Conservation (phyloP, 768 basidiomycete species). For the Pisolithus orientalis region DNA sequence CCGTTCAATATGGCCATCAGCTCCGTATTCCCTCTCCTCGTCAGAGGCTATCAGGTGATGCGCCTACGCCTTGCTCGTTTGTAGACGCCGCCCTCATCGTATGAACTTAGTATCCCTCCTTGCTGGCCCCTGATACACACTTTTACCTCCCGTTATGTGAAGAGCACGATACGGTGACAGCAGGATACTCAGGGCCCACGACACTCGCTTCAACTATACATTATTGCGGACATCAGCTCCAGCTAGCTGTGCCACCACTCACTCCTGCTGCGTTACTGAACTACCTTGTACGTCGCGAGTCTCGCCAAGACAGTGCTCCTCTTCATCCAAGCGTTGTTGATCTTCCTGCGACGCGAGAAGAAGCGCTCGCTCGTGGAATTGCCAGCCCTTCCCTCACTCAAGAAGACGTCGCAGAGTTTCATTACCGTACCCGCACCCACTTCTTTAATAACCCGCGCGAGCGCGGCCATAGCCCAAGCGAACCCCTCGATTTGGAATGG, state of each 20-base stretch:
- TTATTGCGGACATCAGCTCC: slow-evolving; percentile 37
- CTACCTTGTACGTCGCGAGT: slow-evolving; percentile 32
- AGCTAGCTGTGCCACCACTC: slow-evolving; percentile 35
- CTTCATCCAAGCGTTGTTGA: slow-evolving; percentile 15
- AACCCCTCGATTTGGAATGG: slow-evolving; percentile 42
- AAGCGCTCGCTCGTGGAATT: slow-evolving; percentile 24
- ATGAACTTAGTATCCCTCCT: slow-evolving; percentile 32
- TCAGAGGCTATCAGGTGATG: slow-evolving; percentile 37
- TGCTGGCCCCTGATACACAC: slow-evolving; percentile 39
- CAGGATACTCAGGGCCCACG: slow-evolving; percentile 27
- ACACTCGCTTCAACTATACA: slow-evolving; percentile 28
- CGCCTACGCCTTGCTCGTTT: not conserved
- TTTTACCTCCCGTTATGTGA: slow-evolving; percentile 36
- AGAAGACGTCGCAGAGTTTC: slow-evolving; percentile 37
- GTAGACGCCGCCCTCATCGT: slow-evolving; percentile 4
- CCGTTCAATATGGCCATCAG: slow-evolving; percentile 23
- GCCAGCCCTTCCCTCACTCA: slow-evolving; percentile 28
- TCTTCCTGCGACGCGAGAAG: slow-evolving; percentile 32
- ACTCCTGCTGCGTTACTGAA: slow-evolving; percentile 35
- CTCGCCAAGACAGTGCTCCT: slow-evolving; percentile 23
- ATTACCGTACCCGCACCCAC: slow-evolving; percentile 29
- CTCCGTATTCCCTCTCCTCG: slow-evolving; percentile 34
- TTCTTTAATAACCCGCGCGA: slow-evolving; percentile 16
- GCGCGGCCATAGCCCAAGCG: slow-evolving; percentile 19
- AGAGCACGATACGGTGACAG: slow-evolving; percentile 13